phyloP scores from a whole-genome alignment of 768 basidiomycete genomes.

The Tulasnella sp. region DNA sequence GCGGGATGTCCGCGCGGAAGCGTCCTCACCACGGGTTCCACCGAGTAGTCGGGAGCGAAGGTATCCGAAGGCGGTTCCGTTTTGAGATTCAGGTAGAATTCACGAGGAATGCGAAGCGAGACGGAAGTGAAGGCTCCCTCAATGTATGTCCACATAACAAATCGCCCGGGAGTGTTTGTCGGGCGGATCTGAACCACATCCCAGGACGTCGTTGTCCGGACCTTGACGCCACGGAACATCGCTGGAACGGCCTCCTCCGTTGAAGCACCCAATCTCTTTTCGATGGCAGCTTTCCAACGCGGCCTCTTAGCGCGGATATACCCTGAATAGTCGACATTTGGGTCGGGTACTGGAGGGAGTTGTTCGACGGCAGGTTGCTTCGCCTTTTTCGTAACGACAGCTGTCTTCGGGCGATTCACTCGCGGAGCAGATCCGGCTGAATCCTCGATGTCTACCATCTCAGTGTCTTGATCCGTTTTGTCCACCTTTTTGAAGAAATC shows the following conservation, averaged over 20 bases:
- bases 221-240: slow-evolving; percentile 65
- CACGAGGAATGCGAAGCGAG: slow-evolving; percentile 78
- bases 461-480: slow-evolving; percentile 34
- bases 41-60: slow-evolving; percentile 67
- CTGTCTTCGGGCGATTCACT: slow-evolving; percentile 41
- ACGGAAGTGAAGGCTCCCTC: slow-evolving; percentile 74
- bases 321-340: slow-evolving; percentile 58
- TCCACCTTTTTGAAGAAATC: slow-evolving; percentile 72
- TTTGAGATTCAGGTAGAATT: slow-evolving; percentile 91
- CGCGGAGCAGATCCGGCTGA: slow-evolving; percentile 32
- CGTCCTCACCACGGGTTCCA: slow-evolving; percentile 67
- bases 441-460: slow-evolving; percentile 61
- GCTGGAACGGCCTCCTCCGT: slow-evolving; percentile 51
- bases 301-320: slow-evolving; percentile 76
- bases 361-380: slow-evolving; percentile 41
- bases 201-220: slow-evolving; percentile 62
- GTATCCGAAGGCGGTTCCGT: slow-evolving; percentile 57
- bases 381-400: slow-evolving; percentile 52
- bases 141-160: slow-evolving; percentile 80
- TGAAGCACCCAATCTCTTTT: slow-evolving; percentile 43
- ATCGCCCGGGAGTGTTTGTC: slow-evolving; percentile 73
- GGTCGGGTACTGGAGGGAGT: slow-evolving; percentile 51
- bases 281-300: slow-evolving; percentile 65
- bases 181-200: slow-evolving; percentile 88
- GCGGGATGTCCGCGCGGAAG: slow-evolving; percentile 76